phyloP scores from a whole-genome alignment of 441 rosid species.

The Eutrema salsugineum region DNA sequence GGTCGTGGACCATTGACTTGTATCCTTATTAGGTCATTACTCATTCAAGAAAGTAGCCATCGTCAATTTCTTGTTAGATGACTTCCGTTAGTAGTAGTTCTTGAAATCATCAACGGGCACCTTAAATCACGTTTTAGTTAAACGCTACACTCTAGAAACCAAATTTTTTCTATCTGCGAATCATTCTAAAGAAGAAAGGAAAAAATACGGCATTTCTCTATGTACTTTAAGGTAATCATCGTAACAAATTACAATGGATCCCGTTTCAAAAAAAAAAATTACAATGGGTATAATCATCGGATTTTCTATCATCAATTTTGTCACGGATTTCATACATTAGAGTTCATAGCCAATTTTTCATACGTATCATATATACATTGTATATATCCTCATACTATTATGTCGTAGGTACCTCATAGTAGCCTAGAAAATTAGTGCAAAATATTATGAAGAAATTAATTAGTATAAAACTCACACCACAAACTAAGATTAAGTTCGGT shows the following conservation, averaged over 20 bases:
- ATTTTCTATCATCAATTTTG: not conserved
- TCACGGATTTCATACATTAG: not conserved
- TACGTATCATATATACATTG: not conserved
- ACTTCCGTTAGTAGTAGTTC: not conserved
- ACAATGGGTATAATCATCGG: not conserved
- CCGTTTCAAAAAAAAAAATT: too few relatives aligned
- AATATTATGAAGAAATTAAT: not conserved
- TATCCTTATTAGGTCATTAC: not conserved
- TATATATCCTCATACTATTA: not conserved
- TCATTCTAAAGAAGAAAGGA: not conserved
- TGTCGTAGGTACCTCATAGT: not conserved
- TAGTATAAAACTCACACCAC: not conserved
- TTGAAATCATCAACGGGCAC: not conserved
- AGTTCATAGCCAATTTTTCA: not conserved
- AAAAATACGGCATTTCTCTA: not conserved
- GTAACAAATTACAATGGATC: not conserved
- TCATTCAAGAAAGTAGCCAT: not conserved
- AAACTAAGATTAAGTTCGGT: not conserved
- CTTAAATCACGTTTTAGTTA: not conserved
- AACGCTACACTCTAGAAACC: not conserved
- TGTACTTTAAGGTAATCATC: not conserved
- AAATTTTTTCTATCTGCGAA: not conserved
- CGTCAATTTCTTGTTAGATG: not conserved
- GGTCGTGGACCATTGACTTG: constrained; percentile 8
- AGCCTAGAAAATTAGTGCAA: not conserved